Base-by-base conservation (phyloP, 495 filamentous ascomycete genomes). In the Penicillium psychrofluorescens region DNA sequence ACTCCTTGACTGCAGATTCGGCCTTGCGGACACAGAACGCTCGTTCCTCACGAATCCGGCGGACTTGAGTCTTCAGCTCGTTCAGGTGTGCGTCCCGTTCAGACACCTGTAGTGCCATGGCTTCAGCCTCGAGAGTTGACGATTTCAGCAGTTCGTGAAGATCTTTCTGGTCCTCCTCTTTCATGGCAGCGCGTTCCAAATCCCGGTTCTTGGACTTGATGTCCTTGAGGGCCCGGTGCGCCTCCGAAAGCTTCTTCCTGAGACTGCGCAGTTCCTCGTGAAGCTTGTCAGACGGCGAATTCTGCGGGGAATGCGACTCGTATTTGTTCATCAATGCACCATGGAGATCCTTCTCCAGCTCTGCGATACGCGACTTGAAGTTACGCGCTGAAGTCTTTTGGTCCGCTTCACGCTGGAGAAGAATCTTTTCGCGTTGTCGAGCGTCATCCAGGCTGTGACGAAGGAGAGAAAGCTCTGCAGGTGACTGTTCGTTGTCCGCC, bases 41-140 rank as follows among this genome's bases (percentile, higher is more conserved):
- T 16, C 79, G 72, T 56, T 85, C 81, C 43, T 81, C 76, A 22
- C 80, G 73, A 39, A 84, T 67, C 22, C 75, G 63, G 27, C 72
- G 70, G 6, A 83, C 50, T 35, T 80, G 72, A 11, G 63, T 46
- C 41, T 80, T 79, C 16, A 86, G 54, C 30, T 85, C 80, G 29
- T 54, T 64, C 34, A 82, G 52, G 14, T 70, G 71, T 12, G 67
- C 56, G 34, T 81, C 76, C 29, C 73, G 63, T 11, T 75, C 69
- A 0, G 69, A 68, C 11, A 82, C 61, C 53, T 80, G 74, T n/a
- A 78, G 56, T 32, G 77, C 71, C 11, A 85, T 62, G 11, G 83
- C 68, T 54, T 86, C 82, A 12, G 79, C 76, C 48, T 84, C 78
- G 2, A 84, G 66, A 35, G 80, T 85, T n/a, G 82, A 75, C 13